Conservation (phyloP, 495 filamentous ascomycete genomes). For the Penicillium desertorum region DNA sequence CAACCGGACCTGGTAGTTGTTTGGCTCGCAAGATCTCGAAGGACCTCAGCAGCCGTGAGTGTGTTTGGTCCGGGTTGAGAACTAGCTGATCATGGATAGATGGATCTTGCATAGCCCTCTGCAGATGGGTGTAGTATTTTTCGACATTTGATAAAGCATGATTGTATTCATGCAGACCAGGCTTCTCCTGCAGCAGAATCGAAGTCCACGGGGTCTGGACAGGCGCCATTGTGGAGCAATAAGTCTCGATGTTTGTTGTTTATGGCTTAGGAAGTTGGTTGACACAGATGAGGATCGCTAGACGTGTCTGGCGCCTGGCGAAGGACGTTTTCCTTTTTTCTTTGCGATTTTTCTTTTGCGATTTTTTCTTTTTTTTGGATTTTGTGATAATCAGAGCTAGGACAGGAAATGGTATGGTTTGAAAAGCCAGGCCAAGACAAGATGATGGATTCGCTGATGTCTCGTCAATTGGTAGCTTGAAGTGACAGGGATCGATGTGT, state of each 20-base stretch:
- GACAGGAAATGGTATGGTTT: neutral
- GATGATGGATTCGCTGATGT: neutral
- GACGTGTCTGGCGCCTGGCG: neutral
- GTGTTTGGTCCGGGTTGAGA: constrained; percentile 7
- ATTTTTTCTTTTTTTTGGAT: neutral
- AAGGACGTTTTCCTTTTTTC: neutral
- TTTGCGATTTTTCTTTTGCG: neutral
- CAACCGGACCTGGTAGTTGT: constrained; percentile 7
- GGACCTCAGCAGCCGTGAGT: constrained; percentile 10
- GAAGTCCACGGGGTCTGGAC: constrained; percentile 2
- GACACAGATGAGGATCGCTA: neutral
- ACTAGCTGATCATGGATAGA: constrained; percentile 10
- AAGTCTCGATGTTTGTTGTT: neutral
- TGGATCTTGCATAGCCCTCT: constrained; percentile 6
- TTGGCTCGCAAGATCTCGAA: constrained; percentile 12
- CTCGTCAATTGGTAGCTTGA: neutral
- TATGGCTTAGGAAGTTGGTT: neutral
- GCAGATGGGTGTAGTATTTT: constrained; percentile 11
- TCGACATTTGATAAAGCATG: constrained; percentile 9
- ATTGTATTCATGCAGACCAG: constrained; percentile 12
- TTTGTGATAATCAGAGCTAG: neutral
- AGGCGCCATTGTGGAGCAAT: neutral
- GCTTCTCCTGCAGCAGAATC: constrained; percentile 11
- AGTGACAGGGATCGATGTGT: neutral
- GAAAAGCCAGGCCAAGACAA: neutral